Evolutionary conservation across 202 grass and related monocot species (phyloP).

Genomic region (Miscanthus sacchariflorus): DNA sequence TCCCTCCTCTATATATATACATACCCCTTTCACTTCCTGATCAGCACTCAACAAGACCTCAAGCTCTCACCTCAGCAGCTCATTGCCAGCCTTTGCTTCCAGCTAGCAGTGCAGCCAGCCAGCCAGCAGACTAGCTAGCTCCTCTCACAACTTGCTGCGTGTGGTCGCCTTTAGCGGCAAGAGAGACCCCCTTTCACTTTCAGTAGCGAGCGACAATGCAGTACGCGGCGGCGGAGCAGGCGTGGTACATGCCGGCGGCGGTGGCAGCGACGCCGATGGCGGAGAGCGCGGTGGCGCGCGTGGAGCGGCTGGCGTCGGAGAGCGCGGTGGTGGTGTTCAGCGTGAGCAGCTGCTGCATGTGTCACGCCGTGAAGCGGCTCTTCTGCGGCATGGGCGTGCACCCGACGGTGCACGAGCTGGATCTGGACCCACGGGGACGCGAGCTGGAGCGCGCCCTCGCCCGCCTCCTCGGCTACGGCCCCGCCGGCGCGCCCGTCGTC

Average conservation of each 20-base stretch:
- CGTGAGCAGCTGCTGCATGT: constrained; percentile 93
- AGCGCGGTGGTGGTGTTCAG: constrained; percentile 91
- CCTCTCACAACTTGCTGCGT: neutral
- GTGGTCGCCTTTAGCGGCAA: neutral
- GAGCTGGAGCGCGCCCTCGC: constrained; percentile 73
- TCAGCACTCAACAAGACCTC: neutral
- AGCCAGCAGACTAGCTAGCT: neutral
- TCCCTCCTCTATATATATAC: constrained; percentile 41
- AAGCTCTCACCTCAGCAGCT: neutral
- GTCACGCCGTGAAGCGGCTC: constrained; percentile 93
- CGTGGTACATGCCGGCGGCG: constrained; percentile 62
- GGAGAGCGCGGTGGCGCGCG: constrained; percentile 64
- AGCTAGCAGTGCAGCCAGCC: neutral
- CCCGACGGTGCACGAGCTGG: constrained; percentile 84
- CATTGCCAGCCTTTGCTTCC: constrained; percentile 8
- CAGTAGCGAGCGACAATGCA: constrained; percentile 52
- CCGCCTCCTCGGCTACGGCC: constrained; percentile 55
- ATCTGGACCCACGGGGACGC: constrained; percentile 68
- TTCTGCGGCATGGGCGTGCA: constrained; percentile 94
- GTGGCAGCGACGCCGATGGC: neutral
- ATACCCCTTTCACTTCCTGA: neutral
- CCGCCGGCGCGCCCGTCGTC: constrained; percentile 43
- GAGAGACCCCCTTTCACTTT: neutral
- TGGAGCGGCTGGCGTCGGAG: constrained; percentile 80
- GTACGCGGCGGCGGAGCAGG: constrained; percentile 72